phyloP scores from a whole-genome alignment of 805 yeast genomes.

The Candida orba region DNA sequence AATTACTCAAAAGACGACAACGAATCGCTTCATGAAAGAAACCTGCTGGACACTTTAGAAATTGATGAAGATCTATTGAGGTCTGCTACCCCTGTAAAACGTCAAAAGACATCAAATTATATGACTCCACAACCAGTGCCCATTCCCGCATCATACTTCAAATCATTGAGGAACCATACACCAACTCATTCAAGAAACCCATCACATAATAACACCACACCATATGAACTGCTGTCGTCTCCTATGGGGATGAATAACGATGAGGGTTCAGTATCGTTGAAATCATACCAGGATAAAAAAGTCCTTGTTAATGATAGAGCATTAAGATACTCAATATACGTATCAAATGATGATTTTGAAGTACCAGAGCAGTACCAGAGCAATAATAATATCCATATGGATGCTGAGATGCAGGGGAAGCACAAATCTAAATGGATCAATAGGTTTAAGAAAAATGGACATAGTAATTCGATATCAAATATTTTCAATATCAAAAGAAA shows the following conservation, averaged over 20 bases:
- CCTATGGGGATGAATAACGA: slow-evolving; percentile 1
- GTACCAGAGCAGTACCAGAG: slow-evolving; percentile 5
- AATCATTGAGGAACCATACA: slow-evolving; percentile 4
- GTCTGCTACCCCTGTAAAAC: slow-evolving; percentile 4
- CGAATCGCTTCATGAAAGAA: neutral
- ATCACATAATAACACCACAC: slow-evolving; percentile 1
- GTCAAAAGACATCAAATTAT: neutral
- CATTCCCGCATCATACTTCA: slow-evolving; percentile 9
- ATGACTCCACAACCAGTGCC: slow-evolving; percentile 1
- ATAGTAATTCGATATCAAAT: slow-evolving; percentile 3
- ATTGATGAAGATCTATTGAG: slow-evolving; percentile 6
- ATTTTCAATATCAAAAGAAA: neutral
- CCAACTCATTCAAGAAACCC: slow-evolving; percentile 7
- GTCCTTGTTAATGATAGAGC: slow-evolving; percentile 1
- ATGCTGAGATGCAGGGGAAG: neutral
- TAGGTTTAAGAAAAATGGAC: slow-evolving; percentile 1
- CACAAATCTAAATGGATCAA: neutral
- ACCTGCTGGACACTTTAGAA: slow-evolving; percentile 5
- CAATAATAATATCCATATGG: neutral
- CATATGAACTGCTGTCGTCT: slow-evolving; percentile 2
- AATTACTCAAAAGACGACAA: neutral
- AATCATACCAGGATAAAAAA: neutral
- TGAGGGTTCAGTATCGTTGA: slow-evolving; percentile 2
- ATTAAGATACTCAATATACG: slow-evolving; percentile 7
- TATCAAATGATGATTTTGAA: slow-evolving; percentile 11